Evolutionary conservation across 1,139 yeast species (phyloP).

Genomic region (Nadsonia starkeyi-henricii): DNA sequence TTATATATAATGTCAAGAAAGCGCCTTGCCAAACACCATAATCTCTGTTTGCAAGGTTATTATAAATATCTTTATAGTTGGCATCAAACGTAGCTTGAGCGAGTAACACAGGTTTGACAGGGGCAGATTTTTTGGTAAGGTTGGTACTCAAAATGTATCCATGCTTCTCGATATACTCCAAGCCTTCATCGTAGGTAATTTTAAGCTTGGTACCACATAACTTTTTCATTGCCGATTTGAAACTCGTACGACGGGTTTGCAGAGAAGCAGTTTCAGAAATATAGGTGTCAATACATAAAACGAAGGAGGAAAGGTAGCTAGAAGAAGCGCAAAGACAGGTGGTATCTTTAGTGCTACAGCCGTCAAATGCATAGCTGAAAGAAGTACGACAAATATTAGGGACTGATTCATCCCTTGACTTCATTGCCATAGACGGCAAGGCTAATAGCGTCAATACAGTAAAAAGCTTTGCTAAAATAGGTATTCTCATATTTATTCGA

Average conservation of each 20-base stretch:
- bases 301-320: slow-evolving; percentile 22
- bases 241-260: too few species aligned
- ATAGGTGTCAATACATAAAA: slow-evolving; percentile 10
- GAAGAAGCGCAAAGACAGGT: slow-evolving; percentile 20
- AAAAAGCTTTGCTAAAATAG: too few species aligned
- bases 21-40: slow-evolving; percentile 22
- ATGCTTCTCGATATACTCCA: slow-evolving; percentile 11
- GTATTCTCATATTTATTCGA: too few species aligned
- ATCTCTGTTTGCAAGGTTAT: slow-evolving; percentile 20
- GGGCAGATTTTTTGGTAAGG: slow-evolving; percentile 2
- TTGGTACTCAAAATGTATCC: slow-evolving; percentile 8
- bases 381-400: slow-evolving; percentile 21
- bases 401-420: slow-evolving; percentile 21
- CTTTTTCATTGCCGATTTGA: neutral
- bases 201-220: neutral
- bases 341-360: slow-evolving; percentile 18
- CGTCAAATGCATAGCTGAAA: slow-evolving; percentile 17
- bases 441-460: slow-evolving; percentile 1
- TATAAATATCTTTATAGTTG: slow-evolving; percentile 11
- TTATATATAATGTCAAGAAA: slow-evolving; percentile 22
- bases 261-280: slow-evolving; percentile 7
- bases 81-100: slow-evolving; percentile 7
- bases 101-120: slow-evolving; percentile 8
- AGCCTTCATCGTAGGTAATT: slow-evolving; percentile 11
- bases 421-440: slow-evolving; percentile 14